These are phyloP conservation scores for Lichtheimia corymbifera DNA, from an alignment of 371 early-diverging fungal genomes.

Conservation along the genomic window DNA sequence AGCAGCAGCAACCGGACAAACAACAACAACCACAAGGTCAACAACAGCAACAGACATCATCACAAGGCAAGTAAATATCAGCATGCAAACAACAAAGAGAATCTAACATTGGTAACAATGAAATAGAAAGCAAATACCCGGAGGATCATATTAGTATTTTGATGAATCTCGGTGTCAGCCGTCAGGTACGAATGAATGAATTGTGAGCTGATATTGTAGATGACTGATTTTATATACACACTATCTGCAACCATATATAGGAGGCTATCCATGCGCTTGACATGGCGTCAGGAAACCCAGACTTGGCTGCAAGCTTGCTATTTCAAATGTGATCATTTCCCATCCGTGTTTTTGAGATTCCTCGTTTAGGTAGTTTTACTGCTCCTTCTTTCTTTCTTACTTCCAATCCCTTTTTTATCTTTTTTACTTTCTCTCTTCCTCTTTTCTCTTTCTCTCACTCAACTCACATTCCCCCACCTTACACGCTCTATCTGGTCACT, in stretches of 20 bases:
- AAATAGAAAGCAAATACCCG: constrained; percentile 23
- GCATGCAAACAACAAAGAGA: not conserved
- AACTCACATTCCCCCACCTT: constrained; percentile 3
- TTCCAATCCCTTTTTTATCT: not conserved
- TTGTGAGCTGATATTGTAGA: not conserved
- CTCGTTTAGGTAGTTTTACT: constrained; percentile 6
- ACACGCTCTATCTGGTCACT: not conserved
- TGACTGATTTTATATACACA: not conserved
- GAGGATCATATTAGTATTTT: constrained; percentile 41
- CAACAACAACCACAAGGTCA: constrained; percentile 9
- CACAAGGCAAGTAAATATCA: not conserved
- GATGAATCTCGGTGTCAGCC: constrained; percentile 45
- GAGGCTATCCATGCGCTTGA: constrained; percentile 84
- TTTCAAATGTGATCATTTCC: constrained; percentile 44
- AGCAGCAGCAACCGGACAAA: not conserved
- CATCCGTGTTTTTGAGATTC: not conserved
- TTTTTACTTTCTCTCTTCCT: not conserved
- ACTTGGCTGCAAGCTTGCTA: constrained; percentile 82
- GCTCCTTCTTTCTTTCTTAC: constrained; percentile 11
- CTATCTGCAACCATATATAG: constrained; percentile 25
- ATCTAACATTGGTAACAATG: not conserved
- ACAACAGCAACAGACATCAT: not conserved
- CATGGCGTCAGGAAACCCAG: constrained; percentile 80
- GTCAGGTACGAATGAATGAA: constrained; percentile 27
- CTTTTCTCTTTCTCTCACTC: constrained; percentile 13